Base-by-base conservation (phyloP, 2,329 filamentous ascomycete genomes). In the Botrytis medusae region DNA sequence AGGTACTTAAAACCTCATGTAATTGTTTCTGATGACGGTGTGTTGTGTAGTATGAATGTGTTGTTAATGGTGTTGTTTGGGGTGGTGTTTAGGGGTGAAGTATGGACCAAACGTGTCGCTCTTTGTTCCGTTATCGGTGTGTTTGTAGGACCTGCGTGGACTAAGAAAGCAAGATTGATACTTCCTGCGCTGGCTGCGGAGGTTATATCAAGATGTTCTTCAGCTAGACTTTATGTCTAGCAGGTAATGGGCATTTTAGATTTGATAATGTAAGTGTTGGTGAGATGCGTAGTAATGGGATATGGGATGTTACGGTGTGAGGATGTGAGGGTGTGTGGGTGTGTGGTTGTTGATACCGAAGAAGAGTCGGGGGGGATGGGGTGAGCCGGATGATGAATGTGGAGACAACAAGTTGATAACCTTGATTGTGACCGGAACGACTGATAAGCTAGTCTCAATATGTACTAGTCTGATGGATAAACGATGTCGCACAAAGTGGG, bases 211-310 rank as follows among this genome's bases (percentile, higher is more conserved):
- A 80, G 76, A 79, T 81, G 76, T 79, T 79, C 80, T 81, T 79
- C 75, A 81, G 84, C 84, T 80, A 85, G 84, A 84, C 84, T 80
- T 42, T 74, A 77, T 80, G 84, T 83, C 83, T 84, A 86, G 84
- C 83, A 81, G 80, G 78, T 76, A 78, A 72, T 74, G 71, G 74
- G 72, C 78, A 80, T 80, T 71, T 77, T 78, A 74, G 76, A 16
- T 48, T 37, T 40, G n/a, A 59, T 22, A 40, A 20, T 73, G 73
- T 73, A 71, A 61, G 65, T 69, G 65, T 73, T 73, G 73, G 51
- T 73, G 68, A 73, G 57, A 64, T 73, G 64, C 14, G 57, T 72
- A 60, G 18, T 37, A n/a, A 54, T 54, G 48, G 48, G 46, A 51
- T 63, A 25, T n/a, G n/a, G n/a, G 37, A 37, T 37, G 37, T 37